A percentile compares a stretch with the other conserved stretches of the same genome.
phyloP scores from a whole-genome alignment of 176 grass and related monocot species.

The Musa beccarii region DNA sequence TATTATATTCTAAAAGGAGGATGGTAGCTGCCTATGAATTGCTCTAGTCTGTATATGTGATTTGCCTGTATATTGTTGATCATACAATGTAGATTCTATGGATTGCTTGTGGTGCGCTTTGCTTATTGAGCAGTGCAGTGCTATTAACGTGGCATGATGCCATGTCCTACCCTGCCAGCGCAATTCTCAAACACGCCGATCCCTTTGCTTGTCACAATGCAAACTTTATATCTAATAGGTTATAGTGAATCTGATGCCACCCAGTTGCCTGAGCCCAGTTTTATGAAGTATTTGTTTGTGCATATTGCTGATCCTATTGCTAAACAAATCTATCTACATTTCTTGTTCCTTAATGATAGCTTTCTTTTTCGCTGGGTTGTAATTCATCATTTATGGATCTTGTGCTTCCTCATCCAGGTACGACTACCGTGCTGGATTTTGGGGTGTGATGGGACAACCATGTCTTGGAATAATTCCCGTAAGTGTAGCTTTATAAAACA shows the following conservation, averaged over 20 bases:
- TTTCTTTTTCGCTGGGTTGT: neutral
- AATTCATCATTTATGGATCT: neutral
- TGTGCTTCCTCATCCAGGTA: constrained; percentile 51
- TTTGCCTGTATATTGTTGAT: too few relatives aligned
- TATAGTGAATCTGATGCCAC: neutral
- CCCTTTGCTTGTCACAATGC: neutral
- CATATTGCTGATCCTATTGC: neutral
- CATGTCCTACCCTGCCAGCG: neutral
- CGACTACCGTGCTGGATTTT: constrained; percentile 87
- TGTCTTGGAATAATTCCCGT: constrained; percentile 99
- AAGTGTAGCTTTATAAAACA: constrained; percentile 23
- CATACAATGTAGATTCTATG: too few relatives aligned
- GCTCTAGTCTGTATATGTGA: too few relatives aligned
- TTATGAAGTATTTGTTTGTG: neutral
- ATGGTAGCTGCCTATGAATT: too few relatives aligned
- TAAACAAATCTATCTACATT: neutral
- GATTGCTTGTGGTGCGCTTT: too few relatives aligned
- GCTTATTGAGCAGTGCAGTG: neutral
- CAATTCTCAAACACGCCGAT: neutral
- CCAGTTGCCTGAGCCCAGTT: neutral
- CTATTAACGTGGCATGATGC: neutral
- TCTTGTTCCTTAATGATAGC: neutral
- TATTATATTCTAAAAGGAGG: too few relatives aligned
- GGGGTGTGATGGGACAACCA: constrained; percentile 65
- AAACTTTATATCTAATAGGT: neutral